A percentile compares a stretch with the other conserved stretches of the same genome.
Conservation (phyloP, 1,284 basidiomycete genomes). For the Anthracocystis walkeri region DNA sequence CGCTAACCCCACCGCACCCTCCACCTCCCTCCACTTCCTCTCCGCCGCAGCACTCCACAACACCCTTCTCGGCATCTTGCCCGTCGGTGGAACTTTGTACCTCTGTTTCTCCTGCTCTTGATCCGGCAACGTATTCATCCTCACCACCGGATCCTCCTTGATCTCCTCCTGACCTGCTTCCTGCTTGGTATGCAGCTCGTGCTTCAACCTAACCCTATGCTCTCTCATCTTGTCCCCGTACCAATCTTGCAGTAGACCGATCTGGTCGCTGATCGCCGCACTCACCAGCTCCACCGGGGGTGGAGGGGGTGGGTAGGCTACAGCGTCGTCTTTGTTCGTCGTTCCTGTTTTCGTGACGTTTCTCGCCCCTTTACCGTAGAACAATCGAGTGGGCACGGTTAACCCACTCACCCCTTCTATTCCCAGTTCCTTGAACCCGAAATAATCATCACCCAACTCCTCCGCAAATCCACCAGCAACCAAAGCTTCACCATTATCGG, state of each 20-base stretch:
- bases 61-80: slow-evolving; percentile 60
- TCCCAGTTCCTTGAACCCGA: slow-evolving; percentile 87
- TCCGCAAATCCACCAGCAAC: slow-evolving; percentile 88
- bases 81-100: slow-evolving; percentile 66
- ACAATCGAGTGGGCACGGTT: slow-evolving; percentile 81
- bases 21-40: slow-evolving; percentile 10
- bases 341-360: neutral
- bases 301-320: slow-evolving; percentile 80
- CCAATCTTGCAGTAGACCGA: slow-evolving; percentile 84
- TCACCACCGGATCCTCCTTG: slow-evolving; percentile 22
- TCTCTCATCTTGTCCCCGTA: slow-evolving; percentile 69
- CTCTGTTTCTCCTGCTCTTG: slow-evolving; percentile 61
- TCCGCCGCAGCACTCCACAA: slow-evolving; percentile 38
- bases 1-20: neutral
- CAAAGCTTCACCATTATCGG: slow-evolving; percentile 79
- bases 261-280: slow-evolving; percentile 78
- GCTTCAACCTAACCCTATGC: slow-evolving; percentile 25
- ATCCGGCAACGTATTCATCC: slow-evolving; percentile 52
- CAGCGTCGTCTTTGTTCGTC: slow-evolving; percentile 18
- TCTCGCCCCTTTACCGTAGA: slow-evolving; percentile 75
- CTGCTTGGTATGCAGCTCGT: neutral
- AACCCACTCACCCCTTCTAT: slow-evolving; percentile 87
- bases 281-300: slow-evolving; percentile 80
- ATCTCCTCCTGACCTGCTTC: slow-evolving; percentile 1
- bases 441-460: slow-evolving; percentile 89